These are phyloP conservation scores for Brassica incana DNA, from an alignment of 345 rosid genomes.

Conservation along the genomic window DNA sequence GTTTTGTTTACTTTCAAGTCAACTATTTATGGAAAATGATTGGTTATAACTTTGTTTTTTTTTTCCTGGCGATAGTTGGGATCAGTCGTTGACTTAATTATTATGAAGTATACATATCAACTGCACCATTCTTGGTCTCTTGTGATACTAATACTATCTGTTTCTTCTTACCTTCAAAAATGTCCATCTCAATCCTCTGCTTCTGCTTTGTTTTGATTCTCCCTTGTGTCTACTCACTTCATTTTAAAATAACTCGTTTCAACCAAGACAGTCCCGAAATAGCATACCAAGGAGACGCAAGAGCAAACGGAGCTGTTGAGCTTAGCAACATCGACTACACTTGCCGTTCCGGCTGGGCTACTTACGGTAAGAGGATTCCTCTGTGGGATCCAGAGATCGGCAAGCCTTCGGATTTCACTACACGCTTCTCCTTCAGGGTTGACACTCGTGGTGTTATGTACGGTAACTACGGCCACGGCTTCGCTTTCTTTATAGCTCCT, in stretches of 20 bases:
- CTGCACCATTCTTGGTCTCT: conserved; percentile 13
- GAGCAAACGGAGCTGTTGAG: conserved; percentile 28
- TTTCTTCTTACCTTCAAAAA: neutral
- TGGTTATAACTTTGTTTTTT: conserved; percentile 4
- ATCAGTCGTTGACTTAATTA: conserved; percentile 18
- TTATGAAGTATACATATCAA: conserved; percentile 8
- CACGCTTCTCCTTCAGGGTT: too few species aligned
- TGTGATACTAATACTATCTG: neutral
- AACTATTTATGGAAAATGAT: neutral
- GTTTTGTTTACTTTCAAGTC: conserved; percentile 24
- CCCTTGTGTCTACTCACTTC: conserved; percentile 24
- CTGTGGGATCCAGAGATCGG: too few species aligned
- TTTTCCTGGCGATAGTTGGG: neutral
- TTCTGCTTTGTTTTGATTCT: conserved; percentile 14
- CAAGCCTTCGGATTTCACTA: too few species aligned
- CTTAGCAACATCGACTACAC: conserved; percentile 20
- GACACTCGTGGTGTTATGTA: too few species aligned
- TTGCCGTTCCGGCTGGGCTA: conserved; percentile 30
- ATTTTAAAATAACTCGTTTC: conserved; percentile 26
- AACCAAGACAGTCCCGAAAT: neutral
- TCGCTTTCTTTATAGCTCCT: too few species aligned
- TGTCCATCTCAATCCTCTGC: conserved; percentile 19
- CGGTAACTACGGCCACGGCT: too few species aligned
- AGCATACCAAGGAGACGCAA: conserved; percentile 4
- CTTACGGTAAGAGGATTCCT: neutral